phyloP scores from a whole-genome alignment of 2,329 filamentous ascomycete species.

The Huntiella moniliformis region DNA sequence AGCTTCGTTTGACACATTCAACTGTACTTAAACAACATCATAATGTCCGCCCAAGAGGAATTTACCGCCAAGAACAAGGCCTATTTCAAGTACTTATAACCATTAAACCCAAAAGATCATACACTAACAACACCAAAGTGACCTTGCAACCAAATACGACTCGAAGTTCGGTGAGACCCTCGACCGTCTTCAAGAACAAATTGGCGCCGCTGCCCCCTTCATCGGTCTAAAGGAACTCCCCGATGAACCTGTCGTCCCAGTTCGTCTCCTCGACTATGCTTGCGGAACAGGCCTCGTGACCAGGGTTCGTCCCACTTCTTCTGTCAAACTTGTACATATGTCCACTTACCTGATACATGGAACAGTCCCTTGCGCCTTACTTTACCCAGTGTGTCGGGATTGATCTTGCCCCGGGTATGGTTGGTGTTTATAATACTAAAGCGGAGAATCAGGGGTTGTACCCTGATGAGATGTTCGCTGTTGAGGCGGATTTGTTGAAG shows the following conservation, averaged over 20 bases:
- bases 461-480: conserved; percentile 33
- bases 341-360: not conserved
- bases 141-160: conserved; percentile 6
- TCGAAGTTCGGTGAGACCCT: conserved; percentile 25
- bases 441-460: conserved; percentile 32
- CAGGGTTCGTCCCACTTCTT: conserved; percentile 26
- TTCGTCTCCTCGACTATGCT: conserved; percentile 51
- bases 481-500: conserved; percentile 37
- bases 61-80: conserved; percentile 1
- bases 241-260: conserved; percentile 14
- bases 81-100: conserved; percentile 6
- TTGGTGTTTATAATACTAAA: conserved; percentile 43
- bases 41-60: not conserved
- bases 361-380: conserved; percentile 39
- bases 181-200: conserved; percentile 14
- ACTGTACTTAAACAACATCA: not conserved
- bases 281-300: conserved; percentile 53
- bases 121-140: not conserved
- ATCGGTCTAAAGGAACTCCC: conserved; percentile 39
- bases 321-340: not conserved
- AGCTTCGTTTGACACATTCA: not conserved
- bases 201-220: conserved; percentile 30
- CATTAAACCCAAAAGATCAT: not conserved
- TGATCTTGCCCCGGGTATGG: conserved; percentile 55
- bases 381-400: conserved; percentile 46